A percentile compares a stretch with the other conserved stretches of the same genome.
Conservation (phyloP, 306 rosid species). For the Prunus davidiana region DNA sequence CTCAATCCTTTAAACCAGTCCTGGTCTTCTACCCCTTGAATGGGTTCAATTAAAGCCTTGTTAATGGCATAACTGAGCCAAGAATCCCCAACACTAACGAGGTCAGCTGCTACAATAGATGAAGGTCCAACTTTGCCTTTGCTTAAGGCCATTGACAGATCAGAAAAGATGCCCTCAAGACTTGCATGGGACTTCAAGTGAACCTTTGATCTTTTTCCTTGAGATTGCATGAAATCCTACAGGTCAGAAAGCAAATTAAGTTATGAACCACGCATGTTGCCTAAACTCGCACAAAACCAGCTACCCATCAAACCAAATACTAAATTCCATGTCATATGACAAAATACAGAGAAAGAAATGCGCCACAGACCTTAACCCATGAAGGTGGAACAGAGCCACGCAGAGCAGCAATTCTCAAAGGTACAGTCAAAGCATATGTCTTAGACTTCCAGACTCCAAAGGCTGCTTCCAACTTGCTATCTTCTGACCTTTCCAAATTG, state of each 20-base stretch:
- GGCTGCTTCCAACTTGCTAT: constrained; percentile 52
- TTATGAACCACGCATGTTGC: background rate
- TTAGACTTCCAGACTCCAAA: constrained; percentile 79
- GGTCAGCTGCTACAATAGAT: constrained; percentile 72
- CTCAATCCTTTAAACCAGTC: constrained; percentile 81
- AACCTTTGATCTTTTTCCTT: constrained; percentile 71
- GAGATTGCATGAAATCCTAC: constrained; percentile 80
- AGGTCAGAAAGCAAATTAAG: constrained; percentile 21
- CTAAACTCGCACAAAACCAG: background rate
- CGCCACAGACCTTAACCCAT: constrained; percentile 70
- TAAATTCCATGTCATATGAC: background rate
- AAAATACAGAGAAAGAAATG: constrained; percentile 9
- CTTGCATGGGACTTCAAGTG: constrained; percentile 53
- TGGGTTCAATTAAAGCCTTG: constrained; percentile 68
- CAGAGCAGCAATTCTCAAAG: constrained; percentile 69
- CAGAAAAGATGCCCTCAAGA: constrained; percentile 71
- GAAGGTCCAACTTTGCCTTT: constrained; percentile 50
- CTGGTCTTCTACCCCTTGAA: constrained; percentile 68
- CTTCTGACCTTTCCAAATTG: constrained; percentile 26
- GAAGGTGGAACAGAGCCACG: constrained; percentile 93
- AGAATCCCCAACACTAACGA: constrained; percentile 80
- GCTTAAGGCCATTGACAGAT: constrained; percentile 45
- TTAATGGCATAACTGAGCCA: constrained; percentile 75
- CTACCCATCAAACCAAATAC: background rate
- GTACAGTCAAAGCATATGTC: constrained; percentile 81